Base-by-base conservation (phyloP, 2,329 filamentous ascomycete genomes). In the Aspergillus fijiensis region DNA sequence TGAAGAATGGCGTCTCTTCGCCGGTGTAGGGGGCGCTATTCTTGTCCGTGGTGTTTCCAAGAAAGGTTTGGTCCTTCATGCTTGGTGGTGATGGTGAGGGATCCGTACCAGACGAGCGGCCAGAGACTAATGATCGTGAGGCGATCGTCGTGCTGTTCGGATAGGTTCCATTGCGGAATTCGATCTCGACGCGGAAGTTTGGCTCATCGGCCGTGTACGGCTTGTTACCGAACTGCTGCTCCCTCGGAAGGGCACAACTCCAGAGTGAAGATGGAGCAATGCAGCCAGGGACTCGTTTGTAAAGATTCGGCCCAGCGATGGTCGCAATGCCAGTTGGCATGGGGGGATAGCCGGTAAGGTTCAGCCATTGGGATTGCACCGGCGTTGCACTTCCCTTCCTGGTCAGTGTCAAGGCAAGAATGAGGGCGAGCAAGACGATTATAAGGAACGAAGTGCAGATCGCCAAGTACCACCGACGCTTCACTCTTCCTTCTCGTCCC, bases 1-100 rank as follows among this genome's bases (percentile, higher is more conserved):
- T 89, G 74, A 89, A 96, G 75, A 97, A 96, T 0, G 94, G 93
- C 0, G 94, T 96, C 9, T 88, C 84, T 76, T 96, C 93, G 64
- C 93, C 93, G 1, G 88, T 87, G 74, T 94, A 96, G 4, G 87
- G 84, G 69, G 83, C 82, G 12, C 83, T 80, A 62, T 91, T 86
- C 0, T 84, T 83, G 69, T 98, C 94, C 0, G 92, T 96, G 0
- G 91, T 93, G 70, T 92, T 90, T 4, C 93, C 92, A 7, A 97
- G 76, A 69, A 97, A 96, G 63, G 80, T 84, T 75, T 91, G 89
- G 61, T 98, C 93, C 45, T 85, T 79, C 27, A 85, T 79, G 29
- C 71, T 77, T 16, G 82, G 82, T 4, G 82, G 74, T n/a, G 70
- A 63, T 16, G 82, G 82, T 11, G 75, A 77, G 0, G 82, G 76